phyloP scores from a whole-genome alignment of 129 eudicot genomes.

The Ambrosia artemisiifolia region DNA sequence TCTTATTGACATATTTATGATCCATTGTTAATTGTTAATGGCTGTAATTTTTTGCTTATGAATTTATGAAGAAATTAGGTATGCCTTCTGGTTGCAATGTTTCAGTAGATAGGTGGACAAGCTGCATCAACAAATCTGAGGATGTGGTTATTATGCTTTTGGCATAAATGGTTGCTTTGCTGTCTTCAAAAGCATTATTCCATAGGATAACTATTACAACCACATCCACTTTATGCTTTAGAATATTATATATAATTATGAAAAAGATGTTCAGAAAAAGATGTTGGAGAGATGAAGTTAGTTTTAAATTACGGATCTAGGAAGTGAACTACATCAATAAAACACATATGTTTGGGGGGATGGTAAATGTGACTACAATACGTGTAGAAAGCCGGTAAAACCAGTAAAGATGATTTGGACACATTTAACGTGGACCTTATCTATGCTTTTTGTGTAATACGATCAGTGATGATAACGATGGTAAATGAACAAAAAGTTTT shows the following conservation, averaged over 20 bases:
- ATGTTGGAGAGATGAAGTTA: conserved; percentile 18
- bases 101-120: conserved; percentile 14
- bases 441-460: background rate
- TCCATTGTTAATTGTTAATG: background rate
- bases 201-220: conserved; percentile 25
- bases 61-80: background rate
- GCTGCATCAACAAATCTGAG: conserved; percentile 12
- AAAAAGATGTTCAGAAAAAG: conserved; percentile 23
- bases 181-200: conserved; percentile 30
- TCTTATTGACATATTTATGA: background rate
- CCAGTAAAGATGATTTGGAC: conserved; percentile 13
- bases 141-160: conserved; percentile 29
- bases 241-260: conserved; percentile 20
- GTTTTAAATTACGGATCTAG: conserved; percentile 6
- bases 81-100: background rate
- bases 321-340: conserved; percentile 10
- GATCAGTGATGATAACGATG: background rate
- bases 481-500: background rate
- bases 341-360: background rate
- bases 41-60: background rate
- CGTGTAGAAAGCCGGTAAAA: conserved; percentile 2
- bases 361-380: background rate
- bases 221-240: conserved; percentile 36
- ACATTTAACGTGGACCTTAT: background rate
- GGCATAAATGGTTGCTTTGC: conserved; percentile 25